Evolutionary conservation across 192 early-diverging fungal genomes (phyloP).

Genomic region (Mycoemilia scoparia): DNA sequence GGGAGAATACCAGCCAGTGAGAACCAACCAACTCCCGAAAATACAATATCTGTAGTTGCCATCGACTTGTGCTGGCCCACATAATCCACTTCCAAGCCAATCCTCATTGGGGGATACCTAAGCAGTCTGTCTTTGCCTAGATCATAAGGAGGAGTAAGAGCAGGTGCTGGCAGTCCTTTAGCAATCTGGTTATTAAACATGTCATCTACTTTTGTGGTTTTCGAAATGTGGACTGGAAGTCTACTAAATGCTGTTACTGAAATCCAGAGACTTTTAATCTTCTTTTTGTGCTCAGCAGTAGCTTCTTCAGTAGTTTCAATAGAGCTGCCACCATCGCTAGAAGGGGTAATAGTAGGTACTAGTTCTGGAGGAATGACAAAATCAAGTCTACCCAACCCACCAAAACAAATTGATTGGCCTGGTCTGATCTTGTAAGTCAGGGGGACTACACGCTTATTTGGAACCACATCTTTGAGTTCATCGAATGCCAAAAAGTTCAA

Average conservation of each 20-base stretch:
- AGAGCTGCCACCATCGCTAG: too few relatives aligned
- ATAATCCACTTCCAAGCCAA: slow-evolving; percentile 24
- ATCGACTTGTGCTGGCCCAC: slow-evolving; percentile 20
- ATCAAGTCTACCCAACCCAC: slow-evolving; percentile 39
- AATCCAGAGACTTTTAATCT: slow-evolving; percentile 16
- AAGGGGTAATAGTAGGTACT: too few relatives aligned
- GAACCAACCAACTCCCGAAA: slow-evolving; percentile 46
- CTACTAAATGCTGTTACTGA: slow-evolving; percentile 34
- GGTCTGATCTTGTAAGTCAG: slow-evolving; percentile 33
- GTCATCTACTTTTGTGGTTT: slow-evolving; percentile 24
- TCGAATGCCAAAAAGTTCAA: slow-evolving; percentile 26
- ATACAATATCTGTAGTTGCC: slow-evolving; percentile 34
- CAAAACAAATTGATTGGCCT: slow-evolving; percentile 35
- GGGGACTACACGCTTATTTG: slow-evolving; percentile 25
- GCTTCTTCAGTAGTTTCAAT: too few relatives aligned
- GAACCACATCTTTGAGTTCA: slow-evolving; percentile 30
- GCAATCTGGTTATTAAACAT: slow-evolving; percentile 13
- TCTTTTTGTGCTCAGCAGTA: too few relatives aligned
- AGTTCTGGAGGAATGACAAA: slow-evolving; percentile 20
- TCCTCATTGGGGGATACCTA: slow-evolving; percentile 13
- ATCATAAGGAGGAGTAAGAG: slow-evolving; percentile 24
- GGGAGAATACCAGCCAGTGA: slow-evolving; percentile 34
- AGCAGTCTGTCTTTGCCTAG: slow-evolving; percentile 7
- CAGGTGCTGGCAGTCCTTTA: slow-evolving; percentile 15
- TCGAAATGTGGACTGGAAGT: slow-evolving; percentile 38